Evolutionary conservation across 345 rosid species (phyloP).

Genomic region (Aethionema arabicum): DNA sequence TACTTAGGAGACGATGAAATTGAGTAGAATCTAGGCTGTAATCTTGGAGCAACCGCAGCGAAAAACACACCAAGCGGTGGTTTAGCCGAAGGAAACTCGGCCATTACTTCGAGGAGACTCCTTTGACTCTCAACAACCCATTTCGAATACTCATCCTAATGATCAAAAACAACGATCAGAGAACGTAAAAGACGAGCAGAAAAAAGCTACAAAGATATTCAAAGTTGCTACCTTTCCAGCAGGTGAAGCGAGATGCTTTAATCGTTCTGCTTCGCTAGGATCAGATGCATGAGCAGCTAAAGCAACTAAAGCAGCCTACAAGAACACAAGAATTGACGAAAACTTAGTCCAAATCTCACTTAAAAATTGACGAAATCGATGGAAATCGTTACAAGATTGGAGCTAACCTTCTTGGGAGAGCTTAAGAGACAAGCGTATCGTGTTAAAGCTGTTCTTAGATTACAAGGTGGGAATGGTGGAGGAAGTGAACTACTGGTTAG

Average conservation of each 20-base stretch:
- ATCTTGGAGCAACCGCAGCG: slow-evolving; percentile 89
- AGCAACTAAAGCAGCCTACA: slow-evolving; percentile 84
- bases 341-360: slow-evolving; percentile 20
- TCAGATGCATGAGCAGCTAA: slow-evolving; percentile 93
- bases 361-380: not conserved
- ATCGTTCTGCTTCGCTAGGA: slow-evolving; percentile 82
- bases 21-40: slow-evolving; percentile 96
- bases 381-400: not conserved
- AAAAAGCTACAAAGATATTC: not conserved
- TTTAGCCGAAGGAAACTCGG: slow-evolving; percentile 87
- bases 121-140: slow-evolving; percentile 85
- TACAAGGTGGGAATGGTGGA: slow-evolving; percentile 83
- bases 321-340: slow-evolving; percentile 13
- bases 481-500: slow-evolving; percentile 80
- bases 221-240: slow-evolving; percentile 72
- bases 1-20: slow-evolving; percentile 97
- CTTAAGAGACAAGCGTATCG: slow-evolving; percentile 83
- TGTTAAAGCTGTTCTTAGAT: slow-evolving; percentile 75
- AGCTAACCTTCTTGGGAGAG: slow-evolving; percentile 87
- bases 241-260: slow-evolving; percentile 82
- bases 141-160: slow-evolving; percentile 90
- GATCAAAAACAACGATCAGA: slow-evolving; percentile 11
- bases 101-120: slow-evolving; percentile 97
- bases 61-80: slow-evolving; percentile 96
- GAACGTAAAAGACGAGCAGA: not conserved